Evolutionary conservation across 1,139 yeast species (phyloP), one percentile per base, ranked within the genome.

Genomic region (Suhomyces atakaporum): DNA sequence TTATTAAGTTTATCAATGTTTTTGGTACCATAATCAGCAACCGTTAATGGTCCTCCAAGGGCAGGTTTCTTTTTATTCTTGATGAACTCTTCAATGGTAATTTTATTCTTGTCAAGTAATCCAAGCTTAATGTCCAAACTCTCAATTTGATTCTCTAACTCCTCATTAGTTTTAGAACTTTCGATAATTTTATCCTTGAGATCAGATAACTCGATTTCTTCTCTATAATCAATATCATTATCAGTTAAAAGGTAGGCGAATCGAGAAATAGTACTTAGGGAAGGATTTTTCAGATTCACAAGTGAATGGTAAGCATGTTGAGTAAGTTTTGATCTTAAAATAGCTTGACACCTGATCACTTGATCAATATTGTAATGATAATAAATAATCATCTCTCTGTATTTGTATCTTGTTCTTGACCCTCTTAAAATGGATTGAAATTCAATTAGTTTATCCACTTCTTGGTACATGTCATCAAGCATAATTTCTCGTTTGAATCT

Each of bases 121-220:
- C 88, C 87, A 50, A 88, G 81, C 52, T 87, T 89, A 48, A 85
- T 75, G 53, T 90, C 96, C 49, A 90, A 71, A 46, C 85, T 84
- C 45, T 84, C 89, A 43, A 90, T 79, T 43, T 81, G 84, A 33
- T 74, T 75, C 54, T 87, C 95, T 49, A 86, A 67, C 26, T 71
- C 74, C 49, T 82, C 90, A 49, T 86, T 85, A 19, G 69, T 66
- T 34, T 74, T 74, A 7, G 87, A 81, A 41, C 75, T 80, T 32
- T 75, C 81, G 32, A 79, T 72, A 26, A 87, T 84, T 24, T 73
- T 67, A 44, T 86, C 90, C 47, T 87, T 81, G 40, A 77, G 62
- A 35, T 77, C 78, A 25, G 86, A 85, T 24, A 90, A 63, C 39
- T 76, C 79, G 43, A 85, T 69, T 49, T 88, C 96, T 49, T 84